Percentiles rank a stretch among this genome's conserved stretches.
phyloP scores from a whole-genome alignment of 2,329 filamentous ascomycete genomes.

The Diaporthe citriasiana region DNA sequence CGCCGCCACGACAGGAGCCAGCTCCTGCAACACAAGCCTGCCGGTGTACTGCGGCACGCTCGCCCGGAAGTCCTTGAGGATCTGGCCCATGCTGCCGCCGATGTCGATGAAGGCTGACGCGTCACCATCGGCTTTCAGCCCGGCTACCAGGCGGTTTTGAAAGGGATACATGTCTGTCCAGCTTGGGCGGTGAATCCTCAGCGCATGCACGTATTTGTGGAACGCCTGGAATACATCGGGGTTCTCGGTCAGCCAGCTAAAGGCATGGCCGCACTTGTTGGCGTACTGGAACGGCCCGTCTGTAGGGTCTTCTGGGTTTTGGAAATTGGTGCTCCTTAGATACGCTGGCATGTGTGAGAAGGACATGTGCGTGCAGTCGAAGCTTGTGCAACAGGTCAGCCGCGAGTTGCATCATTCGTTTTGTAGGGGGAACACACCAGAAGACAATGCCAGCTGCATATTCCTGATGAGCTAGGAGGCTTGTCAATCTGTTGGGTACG shows the following conservation, averaged over 20 bases:
- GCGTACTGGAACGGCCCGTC: not conserved
- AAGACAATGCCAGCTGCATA: not conserved
- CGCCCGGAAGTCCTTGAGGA: not conserved
- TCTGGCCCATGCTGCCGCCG: not conserved
- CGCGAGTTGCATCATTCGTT: not conserved
- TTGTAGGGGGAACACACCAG: not conserved
- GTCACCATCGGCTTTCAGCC: not conserved
- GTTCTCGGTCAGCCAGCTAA: not conserved
- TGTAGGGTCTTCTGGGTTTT: not conserved
- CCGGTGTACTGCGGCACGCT: not conserved
- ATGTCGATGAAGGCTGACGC: not conserved
- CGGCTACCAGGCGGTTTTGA: not conserved
- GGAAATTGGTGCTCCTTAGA: not conserved
- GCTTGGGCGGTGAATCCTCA: not conserved
- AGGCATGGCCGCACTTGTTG: not conserved
- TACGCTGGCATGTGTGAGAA: not conserved
- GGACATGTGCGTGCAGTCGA: not conserved
- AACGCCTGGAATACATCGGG: constrained; percentile 6
- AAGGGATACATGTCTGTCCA: constrained; percentile 8
- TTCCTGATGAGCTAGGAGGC: not conserved
- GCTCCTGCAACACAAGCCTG: constrained; percentile 1
- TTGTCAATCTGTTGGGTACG: not conserved
- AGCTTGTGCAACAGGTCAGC: not conserved
- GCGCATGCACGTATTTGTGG: not conserved
- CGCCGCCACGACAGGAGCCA: not conserved